Evolutionary conservation across 2,329 filamentous ascomycete genomes (phyloP), one percentile per base, ranked within the genome.

Genomic region (Fusarium coffeatum): DNA sequence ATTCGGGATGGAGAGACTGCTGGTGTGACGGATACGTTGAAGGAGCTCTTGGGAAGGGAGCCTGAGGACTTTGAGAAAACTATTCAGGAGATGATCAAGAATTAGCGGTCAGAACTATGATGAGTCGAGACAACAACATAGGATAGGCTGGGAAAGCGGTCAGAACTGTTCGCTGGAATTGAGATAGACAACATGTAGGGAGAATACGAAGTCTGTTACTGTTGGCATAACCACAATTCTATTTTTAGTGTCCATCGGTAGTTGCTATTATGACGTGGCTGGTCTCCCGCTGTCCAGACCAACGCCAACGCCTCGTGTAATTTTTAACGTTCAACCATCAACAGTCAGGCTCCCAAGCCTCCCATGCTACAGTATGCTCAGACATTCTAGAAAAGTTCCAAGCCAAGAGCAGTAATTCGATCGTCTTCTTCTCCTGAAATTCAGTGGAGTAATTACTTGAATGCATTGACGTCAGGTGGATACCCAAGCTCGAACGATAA

Each of bases 1-100:
- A 72, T 72, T 2, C 46, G 28, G 15, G 66, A 49, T 5, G 66
- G 69, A 2, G 69, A 72, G n/a, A 59, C 69, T 2, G 69, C 48
- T 11, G 40, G 37, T 0, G 53, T 69, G 3, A 67, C 50, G 3
- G 13, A 25, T 3, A 70, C 51, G 1, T 18, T 64, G 30, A 22
- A 25, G 0, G 37, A 72, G 3, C 12, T 71, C 7, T 1, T 72
- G 3, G 69, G 62, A 20, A 45, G 69, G 0, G 69, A 69, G 2
- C 66, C 65, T 0, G 69, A 72, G n/a, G 13, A 37, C 2, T 72
- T 67, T 28, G 69, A 69, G 9, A 64, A 8, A 11, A 70, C 69
- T 3, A 43, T 71, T 27, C 34, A 43, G 6, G 51, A 55, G 11
- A 30, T 65, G 16, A 41, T 18, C 2, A 49, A 65, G 30, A 53